These are phyloP conservation scores for Magnusiomyces suaveolens DNA, from an alignment of 1,139 yeast species.

Conservation along the genomic window DNA sequence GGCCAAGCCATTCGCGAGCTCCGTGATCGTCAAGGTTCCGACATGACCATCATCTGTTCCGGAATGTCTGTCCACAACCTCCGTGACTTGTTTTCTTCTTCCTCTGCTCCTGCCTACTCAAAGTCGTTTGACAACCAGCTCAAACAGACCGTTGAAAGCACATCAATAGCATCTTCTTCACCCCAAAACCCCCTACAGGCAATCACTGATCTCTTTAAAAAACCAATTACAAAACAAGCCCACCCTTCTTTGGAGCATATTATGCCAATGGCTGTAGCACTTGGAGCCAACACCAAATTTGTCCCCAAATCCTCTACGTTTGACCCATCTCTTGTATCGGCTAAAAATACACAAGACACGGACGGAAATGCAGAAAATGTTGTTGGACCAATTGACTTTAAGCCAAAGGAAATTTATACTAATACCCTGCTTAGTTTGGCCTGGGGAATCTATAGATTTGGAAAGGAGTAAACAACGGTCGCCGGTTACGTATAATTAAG, in stretches of 20 bases:
- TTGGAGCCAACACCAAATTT: conserved; percentile 7
- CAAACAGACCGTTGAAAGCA: conserved; percentile 20
- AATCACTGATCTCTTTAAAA: conserved; percentile 6
- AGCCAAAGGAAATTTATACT: conserved; percentile 6
- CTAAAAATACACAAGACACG: background rate
- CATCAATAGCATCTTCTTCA: no score
- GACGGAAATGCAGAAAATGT: background rate
- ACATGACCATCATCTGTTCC: conserved; percentile 49
- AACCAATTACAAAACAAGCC: conserved; percentile 6
- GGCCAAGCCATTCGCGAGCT: conserved; percentile 48
- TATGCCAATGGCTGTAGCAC: conserved; percentile 12
- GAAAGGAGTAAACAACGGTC: no score
- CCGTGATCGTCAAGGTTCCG: conserved; percentile 35
- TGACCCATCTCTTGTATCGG: background rate
- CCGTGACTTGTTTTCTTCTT: conserved; percentile 37
- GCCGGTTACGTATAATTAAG: no score
- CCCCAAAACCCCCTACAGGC: background rate
- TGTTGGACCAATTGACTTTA: conserved; percentile 6
- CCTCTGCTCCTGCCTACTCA: conserved; percentile 36
- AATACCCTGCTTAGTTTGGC: conserved; percentile 7
- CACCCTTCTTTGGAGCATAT: conserved; percentile 14
- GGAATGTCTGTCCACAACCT: conserved; percentile 78
- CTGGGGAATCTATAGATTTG: conserved; percentile 13
- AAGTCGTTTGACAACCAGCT: conserved; percentile 42
- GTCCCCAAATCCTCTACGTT: background rate